Evolutionary conservation across 805 yeast species (phyloP), one percentile per base, ranked within the genome.

Genomic region (Starmerella riodocensis): DNA sequence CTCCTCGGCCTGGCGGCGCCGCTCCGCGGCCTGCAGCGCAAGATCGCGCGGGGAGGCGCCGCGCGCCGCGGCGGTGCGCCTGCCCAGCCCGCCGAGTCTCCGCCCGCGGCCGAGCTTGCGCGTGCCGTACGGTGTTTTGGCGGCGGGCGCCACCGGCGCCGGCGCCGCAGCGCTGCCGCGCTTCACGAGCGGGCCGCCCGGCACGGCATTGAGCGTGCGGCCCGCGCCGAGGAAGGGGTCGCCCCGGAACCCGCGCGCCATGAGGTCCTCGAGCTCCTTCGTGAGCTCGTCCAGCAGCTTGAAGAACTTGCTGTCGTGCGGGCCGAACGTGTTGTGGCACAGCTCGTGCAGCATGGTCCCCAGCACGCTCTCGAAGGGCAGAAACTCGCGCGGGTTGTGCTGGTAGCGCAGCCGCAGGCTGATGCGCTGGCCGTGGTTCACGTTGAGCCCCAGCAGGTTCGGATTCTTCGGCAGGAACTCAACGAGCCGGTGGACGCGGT

Each of bases 341-440:
- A 88, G 64, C 56, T 88, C 97, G 58, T 88, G 97, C 4, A 88
- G 62, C 74, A 85, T 71, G 0, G 94, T 84, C 1, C 85, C 94
- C 20, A 86, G 54, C 2, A 86, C 60, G 36, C 74, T 75, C 58
- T 59, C 64, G 31, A 76, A 61, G 1, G 85, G 77, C 16, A 75
- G 55, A 55, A 86, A 85, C 41, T 53, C 51, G 24, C 51, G 50
- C 20, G 65, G 66, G 49, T 78, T 71, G 17, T 61, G 56, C 6
- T 74, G 71, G 23, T 70, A 68, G 41, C 97, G 64, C 26, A 88
- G 61, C 42, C 96, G 57, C 9, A 88, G 53, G 54, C 78, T 67
- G 16, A 88, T 74, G 55, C 78, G 79, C 43, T 63, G 63, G 1
- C 97, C 97, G 6, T 60, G 59, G 54, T 83, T 83, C 6, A 84